These are phyloP conservation scores for Ajuga chamaepitys DNA, from an alignment of 257 asterid genomes.

Conservation along the genomic window DNA sequence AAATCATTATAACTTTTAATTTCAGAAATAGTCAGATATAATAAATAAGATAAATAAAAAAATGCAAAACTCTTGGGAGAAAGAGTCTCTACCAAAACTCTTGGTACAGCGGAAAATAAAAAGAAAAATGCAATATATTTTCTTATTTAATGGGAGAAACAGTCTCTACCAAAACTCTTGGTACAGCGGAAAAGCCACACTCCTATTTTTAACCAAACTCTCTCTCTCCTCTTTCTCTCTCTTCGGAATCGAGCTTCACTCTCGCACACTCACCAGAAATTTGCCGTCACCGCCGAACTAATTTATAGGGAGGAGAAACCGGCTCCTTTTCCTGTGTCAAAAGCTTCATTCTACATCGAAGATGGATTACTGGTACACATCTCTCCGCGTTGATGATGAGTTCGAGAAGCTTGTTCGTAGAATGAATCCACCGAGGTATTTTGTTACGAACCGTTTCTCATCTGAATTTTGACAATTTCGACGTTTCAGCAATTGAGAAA, in stretches of 20 bases:
- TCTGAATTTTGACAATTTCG: not conserved
- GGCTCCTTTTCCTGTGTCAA: not conserved
- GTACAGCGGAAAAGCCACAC: slow-evolving; percentile 25
- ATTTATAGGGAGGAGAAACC: too few relatives aligned
- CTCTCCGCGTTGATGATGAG: slow-evolving; percentile 59
- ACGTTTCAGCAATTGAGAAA: not conserved
- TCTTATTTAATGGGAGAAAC: not conserved
- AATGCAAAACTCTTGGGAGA: too few relatives aligned
- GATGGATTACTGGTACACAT: slow-evolving; percentile 59
- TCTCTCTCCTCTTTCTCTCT: slow-evolving; percentile 7
- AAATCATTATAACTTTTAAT: too few relatives aligned
- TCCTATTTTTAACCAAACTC: slow-evolving; percentile 17
- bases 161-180: slow-evolving; percentile 26
- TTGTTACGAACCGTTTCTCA: not conserved
- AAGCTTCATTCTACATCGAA: not conserved
- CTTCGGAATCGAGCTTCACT: slow-evolving; percentile 7
- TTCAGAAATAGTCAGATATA: too few relatives aligned
- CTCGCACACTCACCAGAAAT: not conserved
- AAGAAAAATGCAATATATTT: too few relatives aligned
- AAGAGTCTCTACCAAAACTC: too few relatives aligned
- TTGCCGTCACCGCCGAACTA: too few relatives aligned
- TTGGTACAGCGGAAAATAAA: too few relatives aligned
- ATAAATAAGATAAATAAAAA: too few relatives aligned
- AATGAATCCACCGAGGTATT: slow-evolving; percentile 81
- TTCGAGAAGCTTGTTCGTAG: slow-evolving; percentile 70